These are phyloP conservation scores for Acer saccharum DNA, from an alignment of 345 rosid species.

Conservation along the genomic window DNA sequence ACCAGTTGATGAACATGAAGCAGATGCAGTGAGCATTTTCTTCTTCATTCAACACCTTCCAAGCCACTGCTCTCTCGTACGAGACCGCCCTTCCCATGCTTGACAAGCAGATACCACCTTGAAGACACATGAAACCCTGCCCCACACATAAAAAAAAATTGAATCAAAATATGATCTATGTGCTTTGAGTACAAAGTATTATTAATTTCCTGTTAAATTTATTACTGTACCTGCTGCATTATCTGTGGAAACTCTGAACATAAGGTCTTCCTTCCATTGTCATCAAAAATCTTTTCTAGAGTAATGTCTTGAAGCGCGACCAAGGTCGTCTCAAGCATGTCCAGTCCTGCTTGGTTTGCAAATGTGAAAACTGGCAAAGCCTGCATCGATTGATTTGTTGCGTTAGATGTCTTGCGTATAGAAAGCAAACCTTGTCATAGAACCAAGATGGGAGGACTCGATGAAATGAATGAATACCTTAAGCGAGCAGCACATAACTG, in stretches of 20 bases:
- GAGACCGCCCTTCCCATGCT: constrained; percentile 97
- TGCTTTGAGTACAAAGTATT: too few relatives aligned
- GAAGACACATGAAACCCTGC: constrained; percentile 86
- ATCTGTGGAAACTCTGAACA: constrained; percentile 79
- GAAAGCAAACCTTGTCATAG: not conserved
- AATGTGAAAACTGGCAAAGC: constrained; percentile 73
- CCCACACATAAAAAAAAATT: too few relatives aligned
- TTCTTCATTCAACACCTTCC: constrained; percentile 93
- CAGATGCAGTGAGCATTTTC: constrained; percentile 87
- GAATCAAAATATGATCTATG: not conserved
- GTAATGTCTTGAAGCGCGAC: constrained; percentile 80
- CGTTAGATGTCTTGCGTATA: not conserved
- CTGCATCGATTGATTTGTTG: constrained; percentile 36
- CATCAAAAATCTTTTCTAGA: constrained; percentile 75
- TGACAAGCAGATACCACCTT: constrained; percentile 87
- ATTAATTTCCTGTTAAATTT: not conserved
- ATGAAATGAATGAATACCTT: constrained; percentile 39
- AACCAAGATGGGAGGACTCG: not conserved
- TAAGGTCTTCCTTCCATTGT: constrained; percentile 65
- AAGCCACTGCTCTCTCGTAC: constrained; percentile 84
- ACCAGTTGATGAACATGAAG: constrained; percentile 96
- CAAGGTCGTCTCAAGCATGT: constrained; percentile 96
- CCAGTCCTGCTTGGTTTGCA: constrained; percentile 95
- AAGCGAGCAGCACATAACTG: constrained; percentile 89
- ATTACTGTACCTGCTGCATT: constrained; percentile 71